Percentiles rank a stretch among this genome's conserved stretches.
phyloP scores from a whole-genome alignment of 805 yeast species.

The Brettanomyces custersianus region DNA sequence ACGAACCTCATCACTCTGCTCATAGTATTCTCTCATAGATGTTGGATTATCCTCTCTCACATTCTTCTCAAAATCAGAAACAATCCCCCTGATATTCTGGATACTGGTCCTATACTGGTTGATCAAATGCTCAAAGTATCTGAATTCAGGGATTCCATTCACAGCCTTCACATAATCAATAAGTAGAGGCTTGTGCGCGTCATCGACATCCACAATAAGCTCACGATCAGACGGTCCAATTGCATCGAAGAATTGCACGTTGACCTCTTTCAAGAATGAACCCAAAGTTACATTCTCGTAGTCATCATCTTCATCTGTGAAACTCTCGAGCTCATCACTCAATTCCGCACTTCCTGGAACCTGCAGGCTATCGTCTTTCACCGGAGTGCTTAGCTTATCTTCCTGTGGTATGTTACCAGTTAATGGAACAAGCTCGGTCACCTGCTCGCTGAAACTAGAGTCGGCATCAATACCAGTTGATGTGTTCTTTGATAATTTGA shows the following conservation, averaged over 20 bases:
- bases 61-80: constrained; percentile 19
- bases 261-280: constrained; percentile 20
- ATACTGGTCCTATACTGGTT: constrained; percentile 21
- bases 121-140: constrained; percentile 21
- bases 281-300: constrained; percentile 21
- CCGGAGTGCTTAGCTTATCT: no score
- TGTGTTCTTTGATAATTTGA: neutral
- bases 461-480: constrained; percentile 2
- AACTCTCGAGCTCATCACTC: no score
- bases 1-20: constrained; percentile 16
- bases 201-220: constrained; percentile 6
- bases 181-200: constrained; percentile 5
- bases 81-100: constrained; percentile 17
- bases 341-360: no score
- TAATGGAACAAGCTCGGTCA: constrained; percentile 22
- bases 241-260: constrained; percentile 23
- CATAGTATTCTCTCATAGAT: constrained; percentile 23
- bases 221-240: constrained; percentile 24
- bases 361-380: no score
- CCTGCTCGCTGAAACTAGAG: constrained; percentile 12
- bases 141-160: constrained; percentile 21
- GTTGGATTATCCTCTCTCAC: constrained; percentile 24
- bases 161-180: constrained; percentile 22
- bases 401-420: no score
- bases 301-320: constrained; percentile 15